Evolutionary conservation across 139 green algal species (phyloP).

Genomic region (Coccomyxa sp.): DNA sequence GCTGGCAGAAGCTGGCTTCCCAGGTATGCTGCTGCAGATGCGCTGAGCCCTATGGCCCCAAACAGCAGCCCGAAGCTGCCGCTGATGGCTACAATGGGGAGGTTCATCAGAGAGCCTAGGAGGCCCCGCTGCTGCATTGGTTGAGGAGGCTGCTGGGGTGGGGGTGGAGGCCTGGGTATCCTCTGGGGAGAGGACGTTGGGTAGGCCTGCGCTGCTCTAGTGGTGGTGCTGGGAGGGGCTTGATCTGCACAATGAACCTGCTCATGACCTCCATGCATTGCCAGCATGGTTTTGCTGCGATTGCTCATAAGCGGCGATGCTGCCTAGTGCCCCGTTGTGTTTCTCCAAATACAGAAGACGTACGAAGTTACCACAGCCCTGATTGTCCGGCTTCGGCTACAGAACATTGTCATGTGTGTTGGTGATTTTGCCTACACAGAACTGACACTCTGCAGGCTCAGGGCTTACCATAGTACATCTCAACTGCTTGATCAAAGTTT

Average conservation of each 20-base stretch:
- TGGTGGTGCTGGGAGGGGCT: not conserved
- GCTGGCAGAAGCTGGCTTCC: conserved; percentile 44
- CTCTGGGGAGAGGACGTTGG: not conserved
- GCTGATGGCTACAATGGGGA: conserved; percentile 29
- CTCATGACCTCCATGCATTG: too few species aligned
- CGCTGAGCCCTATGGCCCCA: conserved; percentile 18
- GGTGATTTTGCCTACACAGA: too few species aligned
- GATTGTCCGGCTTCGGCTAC: too few species aligned
- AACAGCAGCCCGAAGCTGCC: conserved; percentile 30
- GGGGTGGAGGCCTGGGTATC: not conserved
- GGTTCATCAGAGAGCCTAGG: conserved; percentile 16
- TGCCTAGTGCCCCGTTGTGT: too few species aligned
- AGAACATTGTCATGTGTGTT: too few species aligned
- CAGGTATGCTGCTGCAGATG: conserved; percentile 22
- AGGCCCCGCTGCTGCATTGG: conserved; percentile 3
- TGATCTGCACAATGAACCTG: conserved; percentile 8
- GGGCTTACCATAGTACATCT: conserved; percentile 42
- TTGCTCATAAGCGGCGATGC: too few species aligned
- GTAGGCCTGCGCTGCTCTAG: not conserved
- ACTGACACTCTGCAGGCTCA: too few species aligned
- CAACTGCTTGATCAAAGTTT: conserved; percentile 42
- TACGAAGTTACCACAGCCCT: too few species aligned
- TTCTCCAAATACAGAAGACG: too few species aligned
- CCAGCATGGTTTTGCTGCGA: too few species aligned
- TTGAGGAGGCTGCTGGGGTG: not conserved